Evolutionary conservation across 257 asterid species (phyloP).

Genomic region (Petunia axillaris): DNA sequence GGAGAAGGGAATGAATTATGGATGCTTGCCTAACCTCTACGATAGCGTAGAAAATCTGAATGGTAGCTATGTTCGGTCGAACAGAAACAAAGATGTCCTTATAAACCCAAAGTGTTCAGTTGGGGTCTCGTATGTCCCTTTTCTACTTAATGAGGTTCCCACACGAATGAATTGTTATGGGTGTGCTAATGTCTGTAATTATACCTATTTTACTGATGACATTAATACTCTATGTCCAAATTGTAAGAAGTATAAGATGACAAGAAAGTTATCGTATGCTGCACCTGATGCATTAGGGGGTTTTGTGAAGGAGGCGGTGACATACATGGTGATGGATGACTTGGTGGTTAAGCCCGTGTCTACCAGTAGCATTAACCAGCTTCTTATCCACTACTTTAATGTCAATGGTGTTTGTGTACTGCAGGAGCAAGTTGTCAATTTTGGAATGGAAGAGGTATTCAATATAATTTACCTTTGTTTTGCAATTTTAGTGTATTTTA

Average conservation of each 20-base stretch:
- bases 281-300: slow-evolving; percentile 20
- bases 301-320: neutral
- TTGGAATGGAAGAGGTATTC: slow-evolving; percentile 34
- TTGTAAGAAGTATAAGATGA: slow-evolving; percentile 5
- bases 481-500: too few relatives aligned
- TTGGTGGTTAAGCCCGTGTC: slow-evolving; percentile 19
- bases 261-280: accelerated
- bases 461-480: neutral
- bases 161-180: neutral
- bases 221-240: slow-evolving; percentile 27
- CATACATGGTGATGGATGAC: too few relatives aligned
- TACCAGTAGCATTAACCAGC: neutral
- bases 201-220: slow-evolving; percentile 22
- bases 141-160: slow-evolving; percentile 13
- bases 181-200: neutral
- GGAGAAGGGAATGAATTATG: too few relatives aligned
- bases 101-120: neutral
- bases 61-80: slow-evolving; percentile 26
- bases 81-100: slow-evolving; percentile 24
- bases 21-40: too few relatives aligned
- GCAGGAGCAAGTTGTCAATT: slow-evolving; percentile 18
- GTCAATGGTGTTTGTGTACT: slow-evolving; percentile 22
- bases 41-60: slow-evolving; percentile 25
- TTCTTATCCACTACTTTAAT: slow-evolving; percentile 19
- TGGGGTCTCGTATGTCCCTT: slow-evolving; percentile 7